These are phyloP conservation scores for Powellomyces hirtus DNA, from an alignment of 192 early-diverging fungal genomes.

Conservation along the genomic window DNA sequence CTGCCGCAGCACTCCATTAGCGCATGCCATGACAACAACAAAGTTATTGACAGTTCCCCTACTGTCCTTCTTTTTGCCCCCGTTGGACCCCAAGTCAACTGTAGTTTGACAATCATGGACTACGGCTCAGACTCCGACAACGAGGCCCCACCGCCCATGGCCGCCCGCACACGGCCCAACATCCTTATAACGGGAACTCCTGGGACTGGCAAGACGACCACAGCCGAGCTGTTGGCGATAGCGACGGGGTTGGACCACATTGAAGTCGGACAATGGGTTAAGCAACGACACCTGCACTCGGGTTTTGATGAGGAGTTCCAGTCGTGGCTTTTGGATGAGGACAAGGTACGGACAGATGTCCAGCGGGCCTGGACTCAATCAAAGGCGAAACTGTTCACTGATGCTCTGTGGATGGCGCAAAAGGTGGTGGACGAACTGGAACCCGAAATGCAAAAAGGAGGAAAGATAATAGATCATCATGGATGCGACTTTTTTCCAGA, in stretches of 20 bases:
- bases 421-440: constrained; percentile 88
- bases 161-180: constrained; percentile 35
- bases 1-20: too few relatives aligned
- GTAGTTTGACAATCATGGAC: too few relatives aligned
- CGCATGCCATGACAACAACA: too few relatives aligned
- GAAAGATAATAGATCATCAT: constrained; percentile 91
- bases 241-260: constrained; percentile 74
- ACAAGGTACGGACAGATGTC: constrained; percentile 32
- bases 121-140: too few relatives aligned
- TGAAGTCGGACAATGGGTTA: constrained; percentile 84
- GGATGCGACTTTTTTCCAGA: constrained; percentile 96
- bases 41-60: too few relatives aligned
- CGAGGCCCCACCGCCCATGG: too few relatives aligned
- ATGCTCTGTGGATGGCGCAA: too few relatives aligned
- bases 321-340: constrained; percentile 87
- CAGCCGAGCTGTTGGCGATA: constrained; percentile 72
- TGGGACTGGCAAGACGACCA: constrained; percentile 53
- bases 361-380: too few relatives aligned
- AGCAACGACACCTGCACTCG: constrained; percentile 80
- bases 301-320: constrained; percentile 86
- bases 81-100: too few relatives aligned
- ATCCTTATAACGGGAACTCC: constrained; percentile 48
- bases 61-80: too few relatives aligned
- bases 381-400: too few relatives aligned
- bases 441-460: constrained; percentile 71